These are phyloP conservation scores for Penicillium psychrosexuale DNA, from an alignment of 2,329 filamentous ascomycete genomes.

Conservation along the genomic window DNA sequence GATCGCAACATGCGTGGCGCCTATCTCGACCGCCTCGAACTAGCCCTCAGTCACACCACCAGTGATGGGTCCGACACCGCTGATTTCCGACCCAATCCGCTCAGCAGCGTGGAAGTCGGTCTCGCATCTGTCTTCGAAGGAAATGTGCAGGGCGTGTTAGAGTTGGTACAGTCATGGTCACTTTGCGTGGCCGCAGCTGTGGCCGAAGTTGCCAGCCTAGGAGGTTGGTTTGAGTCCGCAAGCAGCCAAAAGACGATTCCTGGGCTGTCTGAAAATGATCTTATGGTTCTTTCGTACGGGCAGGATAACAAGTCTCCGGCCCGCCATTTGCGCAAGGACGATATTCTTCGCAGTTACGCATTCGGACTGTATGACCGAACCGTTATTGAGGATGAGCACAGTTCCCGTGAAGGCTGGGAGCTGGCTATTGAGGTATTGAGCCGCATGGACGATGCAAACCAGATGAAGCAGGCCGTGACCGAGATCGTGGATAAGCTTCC, in stretches of 20 bases:
- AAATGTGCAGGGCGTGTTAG: constrained; percentile 71
- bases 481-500: constrained; percentile 71
- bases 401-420: constrained; percentile 75
- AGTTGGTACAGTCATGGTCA: constrained; percentile 75
- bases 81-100: constrained; percentile 69
- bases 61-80: constrained; percentile 60
- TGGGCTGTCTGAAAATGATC: constrained; percentile 71
- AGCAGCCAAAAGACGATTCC: constrained; percentile 55
- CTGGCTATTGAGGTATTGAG: constrained; percentile 78
- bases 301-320: constrained; percentile 50
- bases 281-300: constrained; percentile 74
- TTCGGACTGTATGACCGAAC: constrained; percentile 52
- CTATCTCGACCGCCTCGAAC: constrained; percentile 70
- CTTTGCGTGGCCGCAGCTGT: constrained; percentile 73
- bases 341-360: constrained; percentile 73
- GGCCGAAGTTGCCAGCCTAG: constrained; percentile 78
- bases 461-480: constrained; percentile 70
- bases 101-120: constrained; percentile 74
- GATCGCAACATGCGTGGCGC: constrained; percentile 58
- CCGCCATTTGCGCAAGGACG: constrained; percentile 68
- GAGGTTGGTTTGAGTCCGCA: constrained; percentile 71
- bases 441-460: constrained; percentile 69
- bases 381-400: constrained; percentile 33
- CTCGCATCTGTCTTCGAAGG: constrained; percentile 80
- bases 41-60: constrained; percentile 64